Evolutionary conservation across 352 stramenopile genomes (phyloP), one percentile per base, ranked within the genome.

Genomic region (Globisporangium emineosum): DNA sequence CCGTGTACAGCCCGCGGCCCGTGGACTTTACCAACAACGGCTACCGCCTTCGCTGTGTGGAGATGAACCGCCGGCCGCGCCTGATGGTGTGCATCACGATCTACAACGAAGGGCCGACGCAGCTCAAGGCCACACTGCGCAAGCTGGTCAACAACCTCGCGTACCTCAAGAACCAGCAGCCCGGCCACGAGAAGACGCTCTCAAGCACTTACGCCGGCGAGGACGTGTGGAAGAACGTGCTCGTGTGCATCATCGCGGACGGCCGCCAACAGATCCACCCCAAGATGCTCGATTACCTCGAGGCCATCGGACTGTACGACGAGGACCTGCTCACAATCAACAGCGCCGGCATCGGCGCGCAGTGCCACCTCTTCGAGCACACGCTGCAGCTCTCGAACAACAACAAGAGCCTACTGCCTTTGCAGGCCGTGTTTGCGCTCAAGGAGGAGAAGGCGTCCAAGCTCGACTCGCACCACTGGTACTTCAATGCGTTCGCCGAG

Each of bases 1-100:
- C 87, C 1, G 87, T 95, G 56, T 89, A 86, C 61, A 89, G 80
- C 43, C 78, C 78, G 0, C 76, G 73, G 8, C 80, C 83, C 5
- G 73, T 87, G 13, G 80, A 92, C 58, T 95, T 94, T 43, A 92
- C 87, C 5, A 90, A 89, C 63, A 51, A 77, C 9, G 85, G 87
- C 17, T 91, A 94, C 67, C 83, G 84, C 10, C 61, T 95, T 10
- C 87, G 85, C 3, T 93, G 81, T 49, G 84, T 94, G 50, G 83
- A 94, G 69, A 82, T 86, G 47, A 67, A 81, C 7, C 81, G 87
- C 27, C 81, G 83, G 0, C 87, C 85, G 4, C 66, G 78, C n/a
- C 69, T 94, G 5, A 89, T 96, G 80, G 83, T 95, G 32, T 90
- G 84, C 57, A 91, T 95, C 67, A 95, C 84, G 29, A 91, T 93